Conservation (phyloP, 2,329 filamentous ascomycete genomes). For the Trichoderma sp. region DNA sequence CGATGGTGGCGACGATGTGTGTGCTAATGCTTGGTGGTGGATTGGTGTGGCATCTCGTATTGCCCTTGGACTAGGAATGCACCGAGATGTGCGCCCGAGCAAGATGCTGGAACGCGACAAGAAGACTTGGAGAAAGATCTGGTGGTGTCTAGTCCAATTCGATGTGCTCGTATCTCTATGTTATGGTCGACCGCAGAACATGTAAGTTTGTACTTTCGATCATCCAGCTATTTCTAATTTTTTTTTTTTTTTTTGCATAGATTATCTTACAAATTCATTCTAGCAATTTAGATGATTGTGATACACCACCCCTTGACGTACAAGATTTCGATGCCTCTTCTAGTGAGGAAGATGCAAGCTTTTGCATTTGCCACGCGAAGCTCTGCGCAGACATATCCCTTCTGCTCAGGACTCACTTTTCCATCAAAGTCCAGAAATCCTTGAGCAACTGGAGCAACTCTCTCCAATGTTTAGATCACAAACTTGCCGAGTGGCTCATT, state of each 20-base stretch:
- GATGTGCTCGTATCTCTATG: constrained; percentile 18
- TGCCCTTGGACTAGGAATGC: constrained; percentile 40
- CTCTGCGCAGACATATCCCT: not conserved
- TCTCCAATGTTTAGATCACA: not conserved
- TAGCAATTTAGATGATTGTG: not conserved
- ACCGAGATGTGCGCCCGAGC: constrained; percentile 25
- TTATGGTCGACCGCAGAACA: constrained; percentile 14
- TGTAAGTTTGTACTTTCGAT: not conserved
- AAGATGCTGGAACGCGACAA: constrained; percentile 12
- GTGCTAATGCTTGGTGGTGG: not conserved
- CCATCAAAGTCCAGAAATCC: not conserved
- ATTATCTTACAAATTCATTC: not conserved
- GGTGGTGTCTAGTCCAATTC: constrained; percentile 22
- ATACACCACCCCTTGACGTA: not conserved
- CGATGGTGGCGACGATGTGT: constrained; percentile 47
- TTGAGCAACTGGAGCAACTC: not conserved
- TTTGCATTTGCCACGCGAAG: not conserved
- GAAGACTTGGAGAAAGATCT: constrained; percentile 13
- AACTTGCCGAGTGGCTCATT: not conserved
- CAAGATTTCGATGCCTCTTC: not conserved
- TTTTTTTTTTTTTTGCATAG: not conserved
- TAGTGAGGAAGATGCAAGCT: not conserved
- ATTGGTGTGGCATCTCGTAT: not conserved
- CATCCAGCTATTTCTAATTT: not conserved
- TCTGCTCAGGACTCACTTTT: not conserved